Conservation (phyloP, 2,329 filamentous ascomycete species). For the Daldinia sp. region DNA sequence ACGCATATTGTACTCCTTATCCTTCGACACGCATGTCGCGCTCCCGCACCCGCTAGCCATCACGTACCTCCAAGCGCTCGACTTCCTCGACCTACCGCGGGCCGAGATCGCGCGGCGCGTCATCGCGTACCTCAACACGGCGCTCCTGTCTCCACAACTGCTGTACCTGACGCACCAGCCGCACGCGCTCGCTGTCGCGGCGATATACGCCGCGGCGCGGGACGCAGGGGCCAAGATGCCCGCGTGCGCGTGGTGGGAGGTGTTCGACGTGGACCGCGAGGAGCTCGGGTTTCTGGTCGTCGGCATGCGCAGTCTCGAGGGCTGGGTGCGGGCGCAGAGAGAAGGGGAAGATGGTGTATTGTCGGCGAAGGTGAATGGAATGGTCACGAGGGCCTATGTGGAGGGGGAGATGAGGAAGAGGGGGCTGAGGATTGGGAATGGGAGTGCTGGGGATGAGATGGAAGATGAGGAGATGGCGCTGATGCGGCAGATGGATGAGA, state of each 20-base stretch:
- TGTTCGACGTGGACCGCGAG: conserved; percentile 95
- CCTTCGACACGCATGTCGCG: conserved; percentile 86
- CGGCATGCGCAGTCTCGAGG: conserved; percentile 81
- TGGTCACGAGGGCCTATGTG: conserved; percentile 70
- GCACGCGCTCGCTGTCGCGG: conserved; percentile 83
- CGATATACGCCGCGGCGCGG: conserved; percentile 88
- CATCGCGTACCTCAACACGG: conserved; percentile 85
- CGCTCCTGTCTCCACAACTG: conserved; percentile 86
- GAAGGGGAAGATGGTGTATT: conserved; percentile 63
- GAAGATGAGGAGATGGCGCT: conserved; percentile 59
- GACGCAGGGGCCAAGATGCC: conserved; percentile 83
- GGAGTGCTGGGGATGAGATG: conserved; percentile 49
- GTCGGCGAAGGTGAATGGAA: conserved; percentile 52
- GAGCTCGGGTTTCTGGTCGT: conserved; percentile 94
- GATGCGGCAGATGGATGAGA: conserved; percentile 57
- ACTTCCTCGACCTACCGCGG: conserved; percentile 65
- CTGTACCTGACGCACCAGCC: conserved; percentile 95
- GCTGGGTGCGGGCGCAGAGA: conserved; percentile 72
- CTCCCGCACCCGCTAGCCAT: conserved; percentile 88
- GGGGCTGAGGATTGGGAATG: conserved; percentile 55
- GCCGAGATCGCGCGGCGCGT: conserved; percentile 72
- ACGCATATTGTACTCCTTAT: conserved; percentile 78
- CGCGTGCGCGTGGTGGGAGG: conserved; percentile 93
- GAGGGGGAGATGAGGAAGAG: conserved; percentile 70
- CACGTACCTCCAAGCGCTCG: conserved; percentile 92